phyloP scores from a whole-genome alignment of 345 rosid genomes.

The Isatis tinctoria region DNA sequence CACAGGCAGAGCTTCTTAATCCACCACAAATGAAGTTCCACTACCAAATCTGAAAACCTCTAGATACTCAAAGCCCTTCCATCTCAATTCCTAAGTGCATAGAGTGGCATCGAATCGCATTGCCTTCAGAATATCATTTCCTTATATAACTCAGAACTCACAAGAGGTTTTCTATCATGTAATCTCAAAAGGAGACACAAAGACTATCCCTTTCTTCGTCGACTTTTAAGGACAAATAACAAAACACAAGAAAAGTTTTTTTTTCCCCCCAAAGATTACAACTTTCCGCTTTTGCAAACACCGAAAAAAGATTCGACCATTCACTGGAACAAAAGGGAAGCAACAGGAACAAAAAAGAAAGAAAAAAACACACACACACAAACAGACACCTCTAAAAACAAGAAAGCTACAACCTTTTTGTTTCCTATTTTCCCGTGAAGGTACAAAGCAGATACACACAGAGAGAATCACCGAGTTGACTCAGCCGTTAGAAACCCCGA shows the following conservation, averaged over 20 bases:
- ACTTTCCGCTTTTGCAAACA: slow-evolving; percentile 38
- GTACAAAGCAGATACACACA: background rate
- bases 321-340: slow-evolving; percentile 6
- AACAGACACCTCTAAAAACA: slow-evolving; percentile 1
- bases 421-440: slow-evolving; percentile 4
- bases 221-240: slow-evolving; percentile 40
- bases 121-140: background rate
- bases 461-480: slow-evolving; percentile 24
- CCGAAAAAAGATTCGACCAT: slow-evolving; percentile 46
- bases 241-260: slow-evolving; percentile 41
- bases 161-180: slow-evolving; percentile 17
- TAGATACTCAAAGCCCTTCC: slow-evolving; percentile 5
- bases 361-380: background rate
- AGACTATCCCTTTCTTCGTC: slow-evolving; percentile 37
- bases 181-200: slow-evolving; percentile 38
- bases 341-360: background rate
- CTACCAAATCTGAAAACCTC: slow-evolving; percentile 10
- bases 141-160: background rate
- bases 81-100: slow-evolving; percentile 1
- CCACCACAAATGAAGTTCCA: slow-evolving; percentile 6
- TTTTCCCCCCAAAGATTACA: slow-evolving; percentile 45
- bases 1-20: slow-evolving; percentile 13
- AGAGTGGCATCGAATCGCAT: slow-evolving; percentile 18
- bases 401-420: slow-evolving; percentile 25
- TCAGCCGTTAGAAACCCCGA: slow-evolving; percentile 31